phyloP scores from a whole-genome alignment of 1,284 basidiomycete species.

The Microbotryum intermedium region DNA sequence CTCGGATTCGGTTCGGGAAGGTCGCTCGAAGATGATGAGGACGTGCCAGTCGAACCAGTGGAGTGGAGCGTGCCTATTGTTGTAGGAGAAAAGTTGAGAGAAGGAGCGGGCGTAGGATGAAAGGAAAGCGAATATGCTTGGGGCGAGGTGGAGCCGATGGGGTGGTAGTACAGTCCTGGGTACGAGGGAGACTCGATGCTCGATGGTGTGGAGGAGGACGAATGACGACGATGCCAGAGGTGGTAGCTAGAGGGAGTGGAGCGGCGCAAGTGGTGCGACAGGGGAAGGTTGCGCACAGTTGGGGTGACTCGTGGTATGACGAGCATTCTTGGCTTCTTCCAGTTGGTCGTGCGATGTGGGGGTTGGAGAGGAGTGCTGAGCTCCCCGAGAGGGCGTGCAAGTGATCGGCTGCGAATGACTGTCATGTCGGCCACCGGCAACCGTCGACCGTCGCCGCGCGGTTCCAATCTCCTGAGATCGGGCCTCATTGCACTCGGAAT shows the following conservation, averaged over 20 bases:
- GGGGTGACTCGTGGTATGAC: too few species aligned
- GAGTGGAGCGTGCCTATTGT: conserved; percentile 16
- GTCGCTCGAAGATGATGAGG: not conserved
- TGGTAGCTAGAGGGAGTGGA: not conserved
- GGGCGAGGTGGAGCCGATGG: not conserved
- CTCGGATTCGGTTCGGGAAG: conserved; percentile 16
- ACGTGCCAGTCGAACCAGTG: too few species aligned
- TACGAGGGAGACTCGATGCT: conserved; percentile 8
- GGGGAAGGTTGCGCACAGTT: not conserved
- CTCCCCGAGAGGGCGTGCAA: too few species aligned
- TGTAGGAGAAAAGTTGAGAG: conserved; percentile 22
- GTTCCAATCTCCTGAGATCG: too few species aligned
- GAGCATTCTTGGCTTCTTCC: too few species aligned
- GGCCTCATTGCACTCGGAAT: too few species aligned
- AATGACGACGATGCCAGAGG: not conserved
- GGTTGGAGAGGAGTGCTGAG: too few species aligned
- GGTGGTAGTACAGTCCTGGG: conserved; percentile 23
- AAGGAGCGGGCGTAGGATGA: conserved; percentile 14
- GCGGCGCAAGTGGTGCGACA: too few species aligned
- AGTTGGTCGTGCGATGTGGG: too few species aligned
- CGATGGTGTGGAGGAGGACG: not conserved
- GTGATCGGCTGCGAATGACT: too few species aligned
- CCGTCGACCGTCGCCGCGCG: too few species aligned
- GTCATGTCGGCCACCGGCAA: too few species aligned
- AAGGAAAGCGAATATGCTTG: conserved; percentile 17